Percentiles rank a stretch among this genome's conserved stretches.
Conservation (phyloP, 345 rosid genomes). For the Acer saccharum region DNA sequence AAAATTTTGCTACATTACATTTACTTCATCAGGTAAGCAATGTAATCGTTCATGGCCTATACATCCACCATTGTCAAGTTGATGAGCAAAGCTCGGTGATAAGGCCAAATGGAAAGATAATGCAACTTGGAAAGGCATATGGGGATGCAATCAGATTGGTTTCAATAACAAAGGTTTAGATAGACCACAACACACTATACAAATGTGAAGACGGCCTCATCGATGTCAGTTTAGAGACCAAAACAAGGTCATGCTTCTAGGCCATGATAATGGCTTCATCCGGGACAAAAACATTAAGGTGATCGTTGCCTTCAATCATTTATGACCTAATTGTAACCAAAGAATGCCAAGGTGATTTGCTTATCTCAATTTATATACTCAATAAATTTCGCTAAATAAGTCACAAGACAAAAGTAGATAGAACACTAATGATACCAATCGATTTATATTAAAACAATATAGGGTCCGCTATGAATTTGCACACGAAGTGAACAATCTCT, state of each 20-base stretch:
- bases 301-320: conserved; percentile 70
- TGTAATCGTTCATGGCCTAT: conserved; percentile 72
- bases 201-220: too few species aligned
- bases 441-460: not conserved
- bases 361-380: not conserved
- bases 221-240: conserved; percentile 55
- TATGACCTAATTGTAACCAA: conserved; percentile 89
- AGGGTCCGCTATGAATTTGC: conserved; percentile 71
- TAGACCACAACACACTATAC: too few species aligned
- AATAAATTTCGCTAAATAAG: not conserved
- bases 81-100: conserved; percentile 36
- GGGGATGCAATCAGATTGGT: too few species aligned
- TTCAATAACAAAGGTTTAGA: too few species aligned
- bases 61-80: conserved; percentile 65
- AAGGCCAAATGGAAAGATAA: too few species aligned
- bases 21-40: conserved; percentile 39
- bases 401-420: not conserved
- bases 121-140: too few species aligned
- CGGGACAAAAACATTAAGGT: conserved; percentile 22
- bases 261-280: conserved; percentile 67
- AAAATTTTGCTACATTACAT: conserved; percentile 14
- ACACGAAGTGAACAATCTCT: conserved; percentile 68
- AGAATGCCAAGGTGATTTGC: conserved; percentile 70
- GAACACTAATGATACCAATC: not conserved
- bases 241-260: conserved; percentile 92